Base-by-base conservation (phyloP, 495 filamentous ascomycete species). In the Aspergillus conjunctus region DNA sequence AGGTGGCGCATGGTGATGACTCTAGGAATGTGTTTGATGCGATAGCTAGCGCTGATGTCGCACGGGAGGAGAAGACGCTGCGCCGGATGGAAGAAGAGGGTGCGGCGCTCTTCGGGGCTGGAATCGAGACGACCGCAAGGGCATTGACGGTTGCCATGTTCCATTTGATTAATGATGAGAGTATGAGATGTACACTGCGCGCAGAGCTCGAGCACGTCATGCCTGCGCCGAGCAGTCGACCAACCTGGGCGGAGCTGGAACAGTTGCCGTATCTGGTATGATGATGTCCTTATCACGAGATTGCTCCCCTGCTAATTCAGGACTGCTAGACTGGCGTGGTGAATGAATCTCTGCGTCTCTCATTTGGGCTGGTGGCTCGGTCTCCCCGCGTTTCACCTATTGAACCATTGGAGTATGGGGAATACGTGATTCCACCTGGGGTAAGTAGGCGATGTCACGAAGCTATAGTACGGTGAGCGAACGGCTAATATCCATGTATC, bases 181-280 rank as follows among this genome's bases (percentile, higher is more conserved):
- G 32, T 0, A 62, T 71, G 10, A 37, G 64, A 9, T 26, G 41
- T 14, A 57, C 49, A 15, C 55, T 77, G 9, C 64, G 59, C 0
- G 56, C 58, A 0, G 74, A 77, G 51, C n/a, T 77, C 33, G 54
- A 66, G 48, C 49, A 31, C 11, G 63, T 67, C 5, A 59, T 77
- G 30, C 71, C 72, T 2, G 64, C 61, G n/a, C 61, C 48, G 7
- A 48, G 45, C 12, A 53, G 53, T 10, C 26, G 41, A 3, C 34
- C 34, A 3, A 39, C 50, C 11, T 65, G 60, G 58, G 14, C 58
- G 3, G 60, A 75, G 50, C 66, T 85, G 14, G 78, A 84, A 48
- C 48, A 66, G 3, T 66, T 83, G 0, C 77, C 81, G 2, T 83
- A 82, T 61, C 60, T 85, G 51, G 73, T 75, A 52, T 33, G 0